Evolutionary conservation across 2,329 filamentous ascomycete genomes (phyloP).

Genomic region (Cladosporium austrohemisphaericum): DNA sequence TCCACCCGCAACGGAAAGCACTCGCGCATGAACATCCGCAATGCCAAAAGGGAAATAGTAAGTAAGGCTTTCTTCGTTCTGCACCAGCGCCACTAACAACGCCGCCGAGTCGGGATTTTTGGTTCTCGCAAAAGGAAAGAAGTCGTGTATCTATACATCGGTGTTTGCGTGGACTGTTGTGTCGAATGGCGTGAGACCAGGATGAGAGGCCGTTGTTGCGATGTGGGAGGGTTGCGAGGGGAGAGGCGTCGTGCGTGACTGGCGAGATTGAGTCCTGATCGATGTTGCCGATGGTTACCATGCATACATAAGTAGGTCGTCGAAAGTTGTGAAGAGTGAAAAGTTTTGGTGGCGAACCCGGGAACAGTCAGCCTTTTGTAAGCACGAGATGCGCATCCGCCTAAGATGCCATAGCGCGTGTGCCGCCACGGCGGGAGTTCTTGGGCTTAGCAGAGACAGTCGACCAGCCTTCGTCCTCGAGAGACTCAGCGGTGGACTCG

Average conservation of each 20-base stretch:
- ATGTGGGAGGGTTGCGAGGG: background rate
- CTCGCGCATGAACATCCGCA: conserved; percentile 13
- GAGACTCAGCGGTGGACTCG: conserved; percentile 42
- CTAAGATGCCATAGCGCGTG: conserved; percentile 48
- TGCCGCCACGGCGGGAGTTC: conserved; percentile 40
- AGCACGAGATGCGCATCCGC: conserved; percentile 2
- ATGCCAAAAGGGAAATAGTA: conserved; percentile 7
- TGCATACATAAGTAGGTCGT: conserved; percentile 14
- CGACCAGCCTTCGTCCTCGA: conserved; percentile 54
- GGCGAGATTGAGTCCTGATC: background rate
- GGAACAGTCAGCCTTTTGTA: conserved; percentile 5
- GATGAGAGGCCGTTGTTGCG: background rate
- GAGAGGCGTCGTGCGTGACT: conserved; percentile 7
- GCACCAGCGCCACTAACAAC: conserved; percentile 12
- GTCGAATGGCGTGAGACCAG: no score
- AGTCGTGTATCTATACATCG: conserved; percentile 14
- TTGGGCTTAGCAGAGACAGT: conserved; percentile 48
- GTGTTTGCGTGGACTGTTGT: no score
- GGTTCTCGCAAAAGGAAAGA: background rate
- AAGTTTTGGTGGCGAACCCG: conserved; percentile 6
- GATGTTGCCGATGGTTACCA: conserved; percentile 5
- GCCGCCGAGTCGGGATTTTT: conserved; percentile 6
- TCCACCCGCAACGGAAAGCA: conserved; percentile 1
- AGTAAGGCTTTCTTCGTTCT: background rate
- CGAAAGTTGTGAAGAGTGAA: conserved; percentile 7